Conservation (phyloP, 306 rosid genomes). For the Cercis canadensis region DNA sequence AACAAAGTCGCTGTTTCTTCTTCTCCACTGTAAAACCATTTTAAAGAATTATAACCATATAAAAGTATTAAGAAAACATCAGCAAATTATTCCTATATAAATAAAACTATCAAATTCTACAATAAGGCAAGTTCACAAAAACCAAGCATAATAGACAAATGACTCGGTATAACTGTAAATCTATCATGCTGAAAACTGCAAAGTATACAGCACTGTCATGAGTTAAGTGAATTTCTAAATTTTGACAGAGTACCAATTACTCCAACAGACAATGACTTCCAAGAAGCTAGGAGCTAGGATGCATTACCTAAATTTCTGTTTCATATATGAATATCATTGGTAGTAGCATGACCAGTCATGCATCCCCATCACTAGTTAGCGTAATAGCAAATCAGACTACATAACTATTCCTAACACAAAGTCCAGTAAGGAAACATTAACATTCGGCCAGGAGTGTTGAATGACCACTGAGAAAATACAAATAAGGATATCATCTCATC, state of each 20-base stretch:
- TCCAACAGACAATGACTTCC: conserved; percentile 2
- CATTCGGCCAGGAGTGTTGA: no score
- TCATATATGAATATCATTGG: conserved; percentile 27
- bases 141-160: conserved; percentile 21
- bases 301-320: neutral
- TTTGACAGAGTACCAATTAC: neutral
- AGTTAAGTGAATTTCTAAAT: neutral
- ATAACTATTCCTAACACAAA: conserved; percentile 24
- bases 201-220: conserved; percentile 1
- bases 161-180: neutral
- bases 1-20: conserved; percentile 84
- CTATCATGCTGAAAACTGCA: conserved; percentile 15
- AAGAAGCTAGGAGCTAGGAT: conserved; percentile 10
- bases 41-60: conserved; percentile 23
- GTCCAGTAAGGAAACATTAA: neutral
- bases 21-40: conserved; percentile 75
- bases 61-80: conserved; percentile 2
- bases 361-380: conserved; percentile 10
- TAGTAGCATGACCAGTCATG: neutral
- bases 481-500: conserved; percentile 14
- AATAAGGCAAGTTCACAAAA: conserved; percentile 25
- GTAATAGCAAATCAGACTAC: conserved; percentile 14
- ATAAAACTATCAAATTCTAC: conserved; percentile 15
- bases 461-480: neutral
- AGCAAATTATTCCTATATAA: neutral